Conservation (phyloP, 2,329 filamentous ascomycete genomes). For the Fusarium neocosmosporiellum region DNA sequence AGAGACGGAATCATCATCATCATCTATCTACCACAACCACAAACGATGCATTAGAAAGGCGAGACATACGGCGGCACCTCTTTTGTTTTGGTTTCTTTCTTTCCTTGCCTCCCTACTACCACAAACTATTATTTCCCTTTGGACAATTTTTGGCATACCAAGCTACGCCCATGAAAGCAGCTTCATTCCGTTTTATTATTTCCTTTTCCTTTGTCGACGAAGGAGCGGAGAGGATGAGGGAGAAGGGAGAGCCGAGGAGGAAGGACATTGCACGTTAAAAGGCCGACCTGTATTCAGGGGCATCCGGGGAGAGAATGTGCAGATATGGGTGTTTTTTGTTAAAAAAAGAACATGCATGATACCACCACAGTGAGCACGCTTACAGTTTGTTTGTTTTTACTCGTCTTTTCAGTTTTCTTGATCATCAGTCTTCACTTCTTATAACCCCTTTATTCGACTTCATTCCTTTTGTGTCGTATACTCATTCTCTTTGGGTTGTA, state of each 20-base stretch:
- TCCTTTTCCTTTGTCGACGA: constrained; percentile 35
- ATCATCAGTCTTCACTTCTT: constrained; percentile 30
- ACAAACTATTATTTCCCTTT: constrained; percentile 38
- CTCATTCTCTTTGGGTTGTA: constrained; percentile 29
- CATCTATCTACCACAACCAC: constrained; percentile 38
- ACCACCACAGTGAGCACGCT: constrained; percentile 55
- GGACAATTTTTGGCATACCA: constrained; percentile 31
- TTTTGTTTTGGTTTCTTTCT: constrained; percentile 31
- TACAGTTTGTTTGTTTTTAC: constrained; percentile 45
- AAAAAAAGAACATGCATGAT: constrained; percentile 53
- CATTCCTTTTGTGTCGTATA: constrained; percentile 33
- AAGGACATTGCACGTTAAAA: neutral
- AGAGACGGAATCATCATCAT: constrained; percentile 33
- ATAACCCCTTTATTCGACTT: constrained; percentile 25
- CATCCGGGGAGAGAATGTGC: constrained; percentile 29
- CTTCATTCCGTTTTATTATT: constrained; percentile 28
- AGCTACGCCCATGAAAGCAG: constrained; percentile 35
- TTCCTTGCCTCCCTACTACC: constrained; percentile 22
- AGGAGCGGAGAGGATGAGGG: constrained; percentile 20
- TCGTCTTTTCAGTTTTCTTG: constrained; percentile 16
- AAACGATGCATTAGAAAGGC: constrained; percentile 46
- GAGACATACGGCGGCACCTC: constrained; percentile 39
- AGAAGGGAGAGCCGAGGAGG: constrained; percentile 6
- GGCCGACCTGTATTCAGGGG: neutral
- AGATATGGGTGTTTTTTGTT: constrained; percentile 46